phyloP scores from a whole-genome alignment of 2,329 filamentous ascomycete species.

The Berkeleyomyces rouxiae region DNA sequence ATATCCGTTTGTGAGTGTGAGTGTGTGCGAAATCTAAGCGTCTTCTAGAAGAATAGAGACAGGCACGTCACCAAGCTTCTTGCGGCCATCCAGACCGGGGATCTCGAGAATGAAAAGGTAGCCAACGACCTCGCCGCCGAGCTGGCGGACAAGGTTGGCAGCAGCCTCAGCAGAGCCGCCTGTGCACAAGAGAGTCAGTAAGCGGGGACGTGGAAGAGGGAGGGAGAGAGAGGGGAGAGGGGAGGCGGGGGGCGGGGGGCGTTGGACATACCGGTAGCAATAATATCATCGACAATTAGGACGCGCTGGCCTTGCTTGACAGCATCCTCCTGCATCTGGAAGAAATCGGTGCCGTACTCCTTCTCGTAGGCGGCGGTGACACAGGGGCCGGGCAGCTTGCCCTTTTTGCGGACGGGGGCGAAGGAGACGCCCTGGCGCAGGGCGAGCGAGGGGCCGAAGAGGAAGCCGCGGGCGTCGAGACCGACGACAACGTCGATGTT shows the following conservation, averaged over 20 bases:
- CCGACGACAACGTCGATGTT: constrained; percentile 84
- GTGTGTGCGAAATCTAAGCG: constrained; percentile 18
- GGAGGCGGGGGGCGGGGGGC: not conserved
- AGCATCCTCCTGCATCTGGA: constrained; percentile 84
- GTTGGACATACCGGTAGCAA: constrained; percentile 67
- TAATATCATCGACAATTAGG: constrained; percentile 91
- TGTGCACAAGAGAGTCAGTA: constrained; percentile 22
- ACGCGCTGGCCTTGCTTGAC: constrained; percentile 79
- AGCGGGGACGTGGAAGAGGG: not conserved
- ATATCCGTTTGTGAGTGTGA: not conserved
- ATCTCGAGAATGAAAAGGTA: constrained; percentile 95
- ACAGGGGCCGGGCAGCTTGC: constrained; percentile 84
- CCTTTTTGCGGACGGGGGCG: constrained; percentile 84
- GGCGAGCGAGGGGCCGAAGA: constrained; percentile 83
- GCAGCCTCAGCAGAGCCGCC: constrained; percentile 85
- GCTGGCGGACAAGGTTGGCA: constrained; percentile 67
- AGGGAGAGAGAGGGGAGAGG: constrained; percentile 12
- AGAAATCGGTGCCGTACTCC: constrained; percentile 89
- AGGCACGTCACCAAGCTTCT: constrained; percentile 65
- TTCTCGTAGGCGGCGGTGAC: constrained; percentile 79
- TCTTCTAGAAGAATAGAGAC: constrained; percentile 65
- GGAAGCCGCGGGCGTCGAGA: constrained; percentile 83
- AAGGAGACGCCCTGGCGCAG: constrained; percentile 70
- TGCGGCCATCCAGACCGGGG: constrained; percentile 77
- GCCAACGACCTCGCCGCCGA: constrained; percentile 71